Evolutionary conservation across 495 filamentous ascomycete genomes (phyloP), one percentile per base, ranked within the genome.

Genomic region (Ramalina intermedia): DNA sequence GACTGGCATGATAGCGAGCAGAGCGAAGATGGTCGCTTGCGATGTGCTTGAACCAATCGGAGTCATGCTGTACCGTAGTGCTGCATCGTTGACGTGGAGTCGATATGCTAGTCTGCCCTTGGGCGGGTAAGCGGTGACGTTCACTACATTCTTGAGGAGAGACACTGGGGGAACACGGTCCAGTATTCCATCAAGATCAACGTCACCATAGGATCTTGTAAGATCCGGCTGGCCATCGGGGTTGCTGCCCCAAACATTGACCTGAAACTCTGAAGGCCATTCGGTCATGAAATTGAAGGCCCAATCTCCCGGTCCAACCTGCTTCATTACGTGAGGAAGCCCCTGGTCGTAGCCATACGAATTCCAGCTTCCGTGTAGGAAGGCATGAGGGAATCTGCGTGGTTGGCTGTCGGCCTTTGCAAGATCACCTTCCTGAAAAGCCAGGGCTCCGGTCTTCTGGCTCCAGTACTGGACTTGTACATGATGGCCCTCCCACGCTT

Each of bases 401-500:
- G 63, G 58, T 3, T 45, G 37, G 8, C 56, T 41, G 16, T 54
- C 50, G 21, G 63, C 51, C 50, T 66, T 67, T 14, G 43, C 57
- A 44, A 72, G 57, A 57, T 82, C 79, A 29, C 71, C 71, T 53
- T 81, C 71, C 12, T 73, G 57, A 46, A 78, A 72, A 46, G 70
- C 67, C 43, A 73, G 76, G 43, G 74, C 79, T 1, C 76, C 79
- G 12, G 74, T 67, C 16, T 73, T 63, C 43, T 70, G 64, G 49
- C 74, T 78, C 69, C 69, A 84, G 58, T 84, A 84, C 50, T 81
- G 76, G 11, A 79, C 69, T 12, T 67, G 66, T 13, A 83, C 59
- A 54, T 84, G 80, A 16, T 78, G 67, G 43, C 76, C 80, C 11
- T 67, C 46, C 80, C 80, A 84, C 6, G 59, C 63, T 58, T 81